Evolutionary conservation across 1,284 basidiomycete genomes (phyloP).

Genomic region (Heterobasidion occidentale): DNA sequence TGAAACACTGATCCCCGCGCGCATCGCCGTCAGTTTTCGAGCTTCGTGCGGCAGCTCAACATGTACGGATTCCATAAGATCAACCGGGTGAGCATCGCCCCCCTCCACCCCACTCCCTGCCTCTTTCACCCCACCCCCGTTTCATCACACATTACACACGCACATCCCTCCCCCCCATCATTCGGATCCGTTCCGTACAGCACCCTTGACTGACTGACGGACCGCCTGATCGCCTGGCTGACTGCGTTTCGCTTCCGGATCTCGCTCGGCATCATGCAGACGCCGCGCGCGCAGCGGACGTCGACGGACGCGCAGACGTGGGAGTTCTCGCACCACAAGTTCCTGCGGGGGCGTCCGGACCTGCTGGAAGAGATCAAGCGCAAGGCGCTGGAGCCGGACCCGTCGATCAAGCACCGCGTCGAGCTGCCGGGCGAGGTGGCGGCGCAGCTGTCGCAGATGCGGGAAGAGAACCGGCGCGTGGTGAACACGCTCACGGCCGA

Average conservation of each 20-base stretch:
- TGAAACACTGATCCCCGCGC: slow-evolving; percentile 3
- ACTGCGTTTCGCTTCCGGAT: background rate
- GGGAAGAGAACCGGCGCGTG: slow-evolving; percentile 58
- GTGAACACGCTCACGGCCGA: slow-evolving; percentile 46
- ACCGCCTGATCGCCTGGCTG: background rate
- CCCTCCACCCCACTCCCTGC: background rate
- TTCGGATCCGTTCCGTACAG: background rate
- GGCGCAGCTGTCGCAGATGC: slow-evolving; percentile 57
- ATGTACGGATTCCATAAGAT: slow-evolving; percentile 89
- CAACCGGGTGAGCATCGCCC: slow-evolving; percentile 48
- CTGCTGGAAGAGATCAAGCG: slow-evolving; percentile 81
- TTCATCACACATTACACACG: background rate
- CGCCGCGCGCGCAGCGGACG: slow-evolving; percentile 75
- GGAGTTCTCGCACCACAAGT: slow-evolving; percentile 88
- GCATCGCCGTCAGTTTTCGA: slow-evolving; percentile 57
- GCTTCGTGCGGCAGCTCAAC: slow-evolving; percentile 85
- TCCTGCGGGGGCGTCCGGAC: slow-evolving; percentile 74
- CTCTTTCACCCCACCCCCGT: background rate
- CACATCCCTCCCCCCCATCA: background rate
- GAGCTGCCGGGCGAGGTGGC: slow-evolving; percentile 75
- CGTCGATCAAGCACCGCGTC: slow-evolving; percentile 54
- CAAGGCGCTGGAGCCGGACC: slow-evolving; percentile 74
- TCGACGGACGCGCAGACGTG: slow-evolving; percentile 76
- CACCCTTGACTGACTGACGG: too few relatives aligned
- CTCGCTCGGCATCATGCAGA: slow-evolving; percentile 31